phyloP scores from a whole-genome alignment of 2,329 filamentous ascomycete genomes.

The Ceratocystis harringtonii region DNA sequence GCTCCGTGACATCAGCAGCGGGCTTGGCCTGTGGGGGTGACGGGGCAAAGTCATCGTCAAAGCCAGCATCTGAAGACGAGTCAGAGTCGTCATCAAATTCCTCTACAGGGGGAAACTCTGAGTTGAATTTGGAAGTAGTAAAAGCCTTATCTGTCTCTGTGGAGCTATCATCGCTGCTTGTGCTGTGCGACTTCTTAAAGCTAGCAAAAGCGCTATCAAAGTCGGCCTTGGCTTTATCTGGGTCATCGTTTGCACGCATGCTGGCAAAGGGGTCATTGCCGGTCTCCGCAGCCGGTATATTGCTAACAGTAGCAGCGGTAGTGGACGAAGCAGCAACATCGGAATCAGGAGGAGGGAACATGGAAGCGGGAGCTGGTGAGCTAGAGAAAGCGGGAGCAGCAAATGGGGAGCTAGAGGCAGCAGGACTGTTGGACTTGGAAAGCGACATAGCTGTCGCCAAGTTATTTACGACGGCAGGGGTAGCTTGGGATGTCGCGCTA shows the following conservation, averaged over 20 bases:
- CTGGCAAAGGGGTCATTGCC: constrained; percentile 8
- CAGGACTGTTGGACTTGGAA: constrained; percentile 16
- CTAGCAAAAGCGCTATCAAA: constrained; percentile 76
- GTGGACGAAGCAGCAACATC: constrained; percentile 6
- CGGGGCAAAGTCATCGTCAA: constrained; percentile 83
- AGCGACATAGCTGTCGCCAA: constrained; percentile 21
- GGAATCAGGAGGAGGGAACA: constrained; percentile 19
- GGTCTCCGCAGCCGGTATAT: background rate
- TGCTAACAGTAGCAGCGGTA: background rate
- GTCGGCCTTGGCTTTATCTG: constrained; percentile 56
- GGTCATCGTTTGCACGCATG: constrained; percentile 35
- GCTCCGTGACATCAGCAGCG: constrained; percentile 20
- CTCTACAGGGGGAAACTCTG: constrained; percentile 88
- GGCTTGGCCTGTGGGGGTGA: constrained; percentile 30
- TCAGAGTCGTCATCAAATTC: constrained; percentile 78
- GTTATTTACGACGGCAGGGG: constrained; percentile 22
- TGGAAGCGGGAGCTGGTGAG: constrained; percentile 14
- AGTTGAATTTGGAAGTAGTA: constrained; percentile 40
- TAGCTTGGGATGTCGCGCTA: constrained; percentile 19
- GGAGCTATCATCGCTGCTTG: constrained; percentile 24
- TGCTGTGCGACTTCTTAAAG: constrained; percentile 44
- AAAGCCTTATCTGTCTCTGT: constrained; percentile 26
- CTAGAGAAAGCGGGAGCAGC: background rate
- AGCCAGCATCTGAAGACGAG: constrained; percentile 62
- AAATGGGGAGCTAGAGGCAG: constrained; percentile 11